Percentiles rank a stretch among this genome's conserved stretches.
Conservation (phyloP, 768 basidiomycete species). For the Exsudoporus frostii region DNA sequence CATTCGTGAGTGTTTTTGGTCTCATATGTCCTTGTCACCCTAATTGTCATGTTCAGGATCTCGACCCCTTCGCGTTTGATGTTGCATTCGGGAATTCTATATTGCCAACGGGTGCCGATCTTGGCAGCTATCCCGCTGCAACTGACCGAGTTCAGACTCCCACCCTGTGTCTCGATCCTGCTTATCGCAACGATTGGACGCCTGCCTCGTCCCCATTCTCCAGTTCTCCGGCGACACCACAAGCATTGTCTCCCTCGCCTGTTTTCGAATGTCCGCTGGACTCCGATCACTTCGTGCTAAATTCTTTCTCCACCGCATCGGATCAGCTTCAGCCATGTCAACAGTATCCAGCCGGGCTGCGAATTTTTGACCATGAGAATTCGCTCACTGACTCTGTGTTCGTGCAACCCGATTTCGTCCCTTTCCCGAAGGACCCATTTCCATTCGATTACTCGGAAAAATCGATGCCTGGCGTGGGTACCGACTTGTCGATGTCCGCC, state of each 20-base stretch:
- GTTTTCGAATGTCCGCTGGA: constrained; percentile 24
- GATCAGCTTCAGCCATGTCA: constrained; percentile 15
- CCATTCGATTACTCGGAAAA: constrained; percentile 25
- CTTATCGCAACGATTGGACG: constrained; percentile 40
- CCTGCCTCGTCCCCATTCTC: constrained; percentile 42
- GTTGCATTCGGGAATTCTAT: constrained; percentile 31
- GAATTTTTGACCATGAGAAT: constrained; percentile 18
- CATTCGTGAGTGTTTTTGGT: constrained; percentile 43
- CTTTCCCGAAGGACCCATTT: constrained; percentile 25
- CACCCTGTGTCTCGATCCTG: constrained; percentile 40
- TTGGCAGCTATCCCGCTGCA: constrained; percentile 23
- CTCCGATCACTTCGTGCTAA: constrained; percentile 17
- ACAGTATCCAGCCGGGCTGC: constrained; percentile 21
- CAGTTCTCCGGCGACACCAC: constrained; percentile 44
- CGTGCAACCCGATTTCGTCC: constrained; percentile 19
- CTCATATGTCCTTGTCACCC: background rate
- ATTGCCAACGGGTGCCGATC: constrained; percentile 9
- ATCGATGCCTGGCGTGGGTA: constrained; percentile 19
- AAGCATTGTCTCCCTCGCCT: constrained; percentile 31
- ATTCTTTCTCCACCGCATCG: constrained; percentile 16
- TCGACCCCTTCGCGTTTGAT: constrained; percentile 31
- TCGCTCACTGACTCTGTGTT: constrained; percentile 12
- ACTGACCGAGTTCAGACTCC: constrained; percentile 27
- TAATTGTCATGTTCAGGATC: constrained; percentile 18
- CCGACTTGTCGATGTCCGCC: constrained; percentile 30